A percentile compares a stretch with the other conserved stretches of the same genome.
phyloP scores from a whole-genome alignment of 78 protist genomes.

The Diacronema lutheri region DNA sequence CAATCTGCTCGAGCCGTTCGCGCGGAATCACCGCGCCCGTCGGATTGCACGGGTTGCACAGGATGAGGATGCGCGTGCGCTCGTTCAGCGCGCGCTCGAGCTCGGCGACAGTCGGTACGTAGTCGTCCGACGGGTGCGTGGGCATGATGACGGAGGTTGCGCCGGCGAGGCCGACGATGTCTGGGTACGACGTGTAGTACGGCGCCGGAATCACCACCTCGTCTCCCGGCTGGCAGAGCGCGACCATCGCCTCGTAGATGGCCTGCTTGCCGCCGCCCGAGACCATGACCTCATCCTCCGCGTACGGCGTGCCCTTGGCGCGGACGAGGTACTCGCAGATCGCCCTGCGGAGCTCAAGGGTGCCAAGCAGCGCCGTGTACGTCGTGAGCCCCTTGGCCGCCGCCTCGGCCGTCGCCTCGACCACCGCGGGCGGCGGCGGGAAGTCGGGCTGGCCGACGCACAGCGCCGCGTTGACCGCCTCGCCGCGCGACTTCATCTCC shows the following conservation, averaged over 20 bases:
- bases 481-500: not conserved
- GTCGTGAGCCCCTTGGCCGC: not conserved
- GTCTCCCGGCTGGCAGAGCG: not conserved
- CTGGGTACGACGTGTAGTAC: slow-evolving; percentile 2
- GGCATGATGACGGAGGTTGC: not conserved
- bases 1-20: not conserved
- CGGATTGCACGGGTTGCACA: slow-evolving; percentile 39
- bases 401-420: slow-evolving; percentile 3
- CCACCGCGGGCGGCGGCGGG: not conserved
- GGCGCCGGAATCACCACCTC: slow-evolving; percentile 34
- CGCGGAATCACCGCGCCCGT: slow-evolving; percentile 14
- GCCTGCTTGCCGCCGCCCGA: slow-evolving; percentile 27
- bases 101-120: not conserved
- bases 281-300: not conserved
- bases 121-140: not conserved
- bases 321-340: not conserved
- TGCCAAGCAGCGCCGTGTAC: not conserved
- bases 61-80: not conserved
- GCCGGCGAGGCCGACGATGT: not conserved
- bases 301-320: not conserved
- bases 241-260: slow-evolving; percentile 4
- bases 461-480: not conserved
- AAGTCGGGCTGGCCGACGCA: slow-evolving; percentile 34
- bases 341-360: not conserved
- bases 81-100: slow-evolving; percentile 27